Evolutionary conservation across 2,329 filamentous ascomycete species (phyloP).

Genomic region (Davidsoniella australis): DNA sequence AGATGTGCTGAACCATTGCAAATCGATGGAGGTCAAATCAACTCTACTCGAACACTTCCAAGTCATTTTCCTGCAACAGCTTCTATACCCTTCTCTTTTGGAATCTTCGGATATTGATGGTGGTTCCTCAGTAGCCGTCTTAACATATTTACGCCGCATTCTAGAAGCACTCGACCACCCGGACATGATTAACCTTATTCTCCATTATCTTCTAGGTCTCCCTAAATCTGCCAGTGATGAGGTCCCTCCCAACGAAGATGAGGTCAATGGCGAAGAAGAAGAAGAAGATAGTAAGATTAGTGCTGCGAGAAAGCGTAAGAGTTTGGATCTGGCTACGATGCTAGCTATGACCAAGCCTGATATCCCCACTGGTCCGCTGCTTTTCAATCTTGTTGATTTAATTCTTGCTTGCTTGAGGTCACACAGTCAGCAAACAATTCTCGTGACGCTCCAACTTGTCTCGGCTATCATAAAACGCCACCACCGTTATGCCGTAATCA

Average conservation of each 20-base stretch:
- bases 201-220: slow-evolving; percentile 79
- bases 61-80: slow-evolving; percentile 84
- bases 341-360: slow-evolving; percentile 47
- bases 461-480: slow-evolving; percentile 76
- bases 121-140: slow-evolving; percentile 85
- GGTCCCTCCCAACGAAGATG: slow-evolving; percentile 1
- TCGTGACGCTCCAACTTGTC: slow-evolving; percentile 73
- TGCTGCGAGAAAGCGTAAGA: slow-evolving; percentile 66
- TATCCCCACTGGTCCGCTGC: slow-evolving; percentile 50
- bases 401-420: slow-evolving; percentile 74
- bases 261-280: not conserved
- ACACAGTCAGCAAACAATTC: slow-evolving; percentile 71
- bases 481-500: slow-evolving; percentile 68
- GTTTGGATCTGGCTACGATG: slow-evolving; percentile 69
- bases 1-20: slow-evolving; percentile 90
- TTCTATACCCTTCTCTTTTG: slow-evolving; percentile 87
- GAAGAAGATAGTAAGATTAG: slow-evolving; percentile 33
- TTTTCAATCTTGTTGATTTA: slow-evolving; percentile 89
- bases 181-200: slow-evolving; percentile 83
- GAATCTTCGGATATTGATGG: slow-evolving; percentile 96
- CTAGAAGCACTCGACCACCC: slow-evolving; percentile 83
- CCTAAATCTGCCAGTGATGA: slow-evolving; percentile 32
- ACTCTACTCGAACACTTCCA: slow-evolving; percentile 94
- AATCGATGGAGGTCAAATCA: slow-evolving; percentile 77
- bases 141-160: slow-evolving; percentile 83